Conservation (phyloP, 257 asterid species). For the Gynochthodes officinalis region DNA sequence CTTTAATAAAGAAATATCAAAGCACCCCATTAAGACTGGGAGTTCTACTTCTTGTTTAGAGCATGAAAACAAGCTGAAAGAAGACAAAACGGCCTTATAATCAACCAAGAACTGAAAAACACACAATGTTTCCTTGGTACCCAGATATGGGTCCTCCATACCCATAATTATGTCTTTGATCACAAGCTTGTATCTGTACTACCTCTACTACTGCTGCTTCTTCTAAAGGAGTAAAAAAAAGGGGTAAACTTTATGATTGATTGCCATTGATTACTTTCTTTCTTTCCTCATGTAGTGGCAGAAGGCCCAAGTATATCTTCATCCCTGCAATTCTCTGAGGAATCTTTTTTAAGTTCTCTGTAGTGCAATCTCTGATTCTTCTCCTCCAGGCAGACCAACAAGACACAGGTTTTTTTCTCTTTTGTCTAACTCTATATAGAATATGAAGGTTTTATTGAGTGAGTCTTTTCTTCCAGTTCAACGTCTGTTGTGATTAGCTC, state of each 20-base stretch:
- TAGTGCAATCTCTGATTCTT: slow-evolving; percentile 18
- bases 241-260: slow-evolving; percentile 7
- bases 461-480: slow-evolving; percentile 11
- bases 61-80: slow-evolving; percentile 21
- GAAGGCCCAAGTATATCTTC: slow-evolving; percentile 6
- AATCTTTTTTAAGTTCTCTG: slow-evolving; percentile 8
- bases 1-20: not conserved
- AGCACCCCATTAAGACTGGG: not conserved
- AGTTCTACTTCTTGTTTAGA: slow-evolving; percentile 8
- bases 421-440: not conserved
- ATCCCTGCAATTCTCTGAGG: slow-evolving; percentile 17
- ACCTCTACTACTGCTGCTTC: slow-evolving; percentile 5
- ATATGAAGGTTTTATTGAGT: not conserved
- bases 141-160: slow-evolving; percentile 35
- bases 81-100: slow-evolving; percentile 26
- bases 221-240: not conserved
- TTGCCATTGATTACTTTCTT: slow-evolving; percentile 15
- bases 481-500: slow-evolving; percentile 1
- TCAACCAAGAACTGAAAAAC: slow-evolving; percentile 28
- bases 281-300: slow-evolving; percentile 18
- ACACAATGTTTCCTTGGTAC: slow-evolving; percentile 30
- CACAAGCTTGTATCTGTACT: slow-evolving; percentile 12
- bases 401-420: slow-evolving; percentile 30
- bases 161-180: slow-evolving; percentile 46
- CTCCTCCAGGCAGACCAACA: slow-evolving; percentile 17